A percentile compares a stretch with the other conserved stretches of the same genome.
Conservation (phyloP, 331 rosid species). For the Acacia pycnantha region DNA sequence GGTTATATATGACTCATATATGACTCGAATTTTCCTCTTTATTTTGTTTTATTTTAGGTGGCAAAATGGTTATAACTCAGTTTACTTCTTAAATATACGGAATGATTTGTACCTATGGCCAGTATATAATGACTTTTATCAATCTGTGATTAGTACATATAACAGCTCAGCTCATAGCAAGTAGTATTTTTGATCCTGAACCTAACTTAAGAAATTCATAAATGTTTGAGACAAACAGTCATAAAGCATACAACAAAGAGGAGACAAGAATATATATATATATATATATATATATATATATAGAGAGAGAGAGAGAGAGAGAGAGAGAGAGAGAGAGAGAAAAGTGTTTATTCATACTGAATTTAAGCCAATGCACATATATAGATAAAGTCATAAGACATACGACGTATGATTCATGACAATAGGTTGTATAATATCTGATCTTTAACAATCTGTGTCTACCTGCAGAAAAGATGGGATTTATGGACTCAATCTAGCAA, state of each 20-base stretch:
- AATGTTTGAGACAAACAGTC: neutral
- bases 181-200: neutral
- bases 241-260: slow-evolving; percentile 10
- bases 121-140: neutral
- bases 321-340: neutral
- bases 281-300: too few species aligned
- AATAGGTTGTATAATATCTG: neutral
- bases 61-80: neutral
- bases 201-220: neutral
- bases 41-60: too few species aligned
- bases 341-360: neutral
- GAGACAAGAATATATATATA: neutral
- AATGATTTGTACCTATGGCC: neutral
- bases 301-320: too few species aligned
- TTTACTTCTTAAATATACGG: neutral
- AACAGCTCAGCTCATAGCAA: neutral
- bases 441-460: neutral
- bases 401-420: neutral
- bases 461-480: slow-evolving; percentile 15
- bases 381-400: neutral
- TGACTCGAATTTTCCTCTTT: neutral
- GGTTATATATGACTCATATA: neutral
- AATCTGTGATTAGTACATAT: neutral
- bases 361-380: slow-evolving; percentile 20
- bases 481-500: slow-evolving; percentile 16